Percentiles rank a stretch among this genome's conserved stretches.
phyloP scores from a whole-genome alignment of 2,329 filamentous ascomycete genomes.

The Amauroascus verrucosus region DNA sequence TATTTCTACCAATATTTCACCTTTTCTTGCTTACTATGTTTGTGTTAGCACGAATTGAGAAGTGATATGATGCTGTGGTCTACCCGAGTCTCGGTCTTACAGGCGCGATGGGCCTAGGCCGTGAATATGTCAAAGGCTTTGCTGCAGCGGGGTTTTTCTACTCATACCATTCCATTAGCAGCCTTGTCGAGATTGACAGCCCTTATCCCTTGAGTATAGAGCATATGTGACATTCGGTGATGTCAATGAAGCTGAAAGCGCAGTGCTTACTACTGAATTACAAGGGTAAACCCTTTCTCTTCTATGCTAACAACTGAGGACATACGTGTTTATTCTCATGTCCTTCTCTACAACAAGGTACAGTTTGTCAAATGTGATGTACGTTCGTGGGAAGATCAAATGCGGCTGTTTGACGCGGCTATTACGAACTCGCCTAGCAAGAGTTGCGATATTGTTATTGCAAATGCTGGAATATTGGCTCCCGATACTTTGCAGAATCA shows the following conservation, averaged over 20 bases:
- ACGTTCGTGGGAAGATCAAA: slow-evolving; percentile 26
- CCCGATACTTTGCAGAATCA: slow-evolving; percentile 24
- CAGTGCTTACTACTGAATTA: slow-evolving; percentile 9
- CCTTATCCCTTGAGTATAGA: background rate
- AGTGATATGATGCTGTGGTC: background rate
- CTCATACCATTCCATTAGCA: background rate
- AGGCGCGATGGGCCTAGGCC: slow-evolving; percentile 13
- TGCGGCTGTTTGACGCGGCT: slow-evolving; percentile 23
- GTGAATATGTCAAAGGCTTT: slow-evolving; percentile 11
- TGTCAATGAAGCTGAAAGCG: slow-evolving; percentile 11
- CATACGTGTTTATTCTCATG: background rate
- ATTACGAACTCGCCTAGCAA: slow-evolving; percentile 20
- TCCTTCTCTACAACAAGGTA: slow-evolving; percentile 7
- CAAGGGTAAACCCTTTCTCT: slow-evolving; percentile 5
- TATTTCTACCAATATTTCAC: no score
- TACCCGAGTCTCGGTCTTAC: background rate
- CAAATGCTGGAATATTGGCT: slow-evolving; percentile 27
- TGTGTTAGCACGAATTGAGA: background rate
- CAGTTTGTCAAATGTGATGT: slow-evolving; percentile 27
- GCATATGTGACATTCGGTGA: slow-evolving; percentile 16
- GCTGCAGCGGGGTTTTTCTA: slow-evolving; percentile 10
- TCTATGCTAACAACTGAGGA: background rate
- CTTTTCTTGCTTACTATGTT: background rate
- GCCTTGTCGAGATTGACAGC: background rate
- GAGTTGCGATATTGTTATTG: slow-evolving; percentile 25